Evolutionary conservation across 352 stramenopile species (phyloP).

Genomic region (Pythium biforme): DNA sequence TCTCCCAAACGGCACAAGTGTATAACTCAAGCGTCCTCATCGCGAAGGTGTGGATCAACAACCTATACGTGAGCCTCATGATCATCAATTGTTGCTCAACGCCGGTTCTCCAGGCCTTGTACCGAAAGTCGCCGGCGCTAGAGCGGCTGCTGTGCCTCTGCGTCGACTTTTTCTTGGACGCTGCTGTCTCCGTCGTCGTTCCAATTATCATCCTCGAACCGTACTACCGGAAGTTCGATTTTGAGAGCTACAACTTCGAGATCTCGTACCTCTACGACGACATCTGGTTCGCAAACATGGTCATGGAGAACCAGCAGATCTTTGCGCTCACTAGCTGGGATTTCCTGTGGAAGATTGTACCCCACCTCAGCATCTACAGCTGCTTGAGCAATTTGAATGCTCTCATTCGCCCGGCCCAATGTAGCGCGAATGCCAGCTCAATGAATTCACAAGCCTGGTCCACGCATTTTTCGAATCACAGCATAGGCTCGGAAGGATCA

Average conservation of each 20-base stretch:
- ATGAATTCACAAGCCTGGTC: neutral
- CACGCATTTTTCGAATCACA: neutral
- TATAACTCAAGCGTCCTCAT: constrained; percentile 24
- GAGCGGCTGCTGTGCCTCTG: constrained; percentile 23
- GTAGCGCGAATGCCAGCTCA: too few species aligned
- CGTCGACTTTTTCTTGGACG: constrained; percentile 22
- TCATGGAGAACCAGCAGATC: constrained; percentile 28
- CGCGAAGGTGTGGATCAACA: constrained; percentile 23
- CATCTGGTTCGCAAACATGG: constrained; percentile 27
- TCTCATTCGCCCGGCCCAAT: constrained; percentile 3
- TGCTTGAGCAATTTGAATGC: constrained; percentile 14
- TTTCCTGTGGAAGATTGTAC: constrained; percentile 27
- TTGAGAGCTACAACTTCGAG: constrained; percentile 20
- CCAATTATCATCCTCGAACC: constrained; percentile 26
- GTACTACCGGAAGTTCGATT: constrained; percentile 24
- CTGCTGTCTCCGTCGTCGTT: constrained; percentile 17
- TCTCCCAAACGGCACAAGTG: constrained; percentile 14
- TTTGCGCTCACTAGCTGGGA: constrained; percentile 22
- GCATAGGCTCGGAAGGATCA: neutral
- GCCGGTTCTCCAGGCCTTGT: neutral
- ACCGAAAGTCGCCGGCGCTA: neutral
- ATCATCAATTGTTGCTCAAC: constrained; percentile 23
- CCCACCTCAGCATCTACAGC: constrained; percentile 28
- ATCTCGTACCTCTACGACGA: constrained; percentile 25
- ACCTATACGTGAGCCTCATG: constrained; percentile 13